Evolutionary conservation across 1,284 basidiomycete genomes (phyloP).

Genomic region (Coniferiporia weirii): DNA sequence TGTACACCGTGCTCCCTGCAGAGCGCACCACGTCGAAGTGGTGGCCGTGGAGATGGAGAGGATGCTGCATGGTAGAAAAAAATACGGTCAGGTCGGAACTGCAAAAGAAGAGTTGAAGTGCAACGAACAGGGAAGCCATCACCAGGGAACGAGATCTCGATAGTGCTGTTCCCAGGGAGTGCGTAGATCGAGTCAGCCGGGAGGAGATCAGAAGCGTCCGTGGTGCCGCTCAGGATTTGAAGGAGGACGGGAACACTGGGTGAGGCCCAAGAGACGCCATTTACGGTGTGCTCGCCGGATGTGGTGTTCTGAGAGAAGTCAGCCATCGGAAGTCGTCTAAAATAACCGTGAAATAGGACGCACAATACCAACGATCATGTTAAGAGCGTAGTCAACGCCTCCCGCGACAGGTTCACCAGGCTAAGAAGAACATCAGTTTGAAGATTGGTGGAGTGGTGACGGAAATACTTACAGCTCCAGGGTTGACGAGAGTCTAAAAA

Average conservation of each 20-base stretch:
- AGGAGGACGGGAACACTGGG: constrained; percentile 29
- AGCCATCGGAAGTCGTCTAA: constrained; percentile 8
- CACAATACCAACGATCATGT: constrained; percentile 22
- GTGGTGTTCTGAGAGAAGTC: background rate
- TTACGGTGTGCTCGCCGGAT: constrained; percentile 10
- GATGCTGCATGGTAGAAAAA: constrained; percentile 28
- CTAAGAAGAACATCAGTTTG: background rate
- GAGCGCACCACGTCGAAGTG: constrained; percentile 32
- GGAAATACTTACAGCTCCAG: constrained; percentile 22
- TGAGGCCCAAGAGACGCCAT: constrained; percentile 16
- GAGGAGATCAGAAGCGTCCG: constrained; percentile 20
- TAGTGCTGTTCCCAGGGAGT: constrained; percentile 21
- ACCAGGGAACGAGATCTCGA: constrained; percentile 24
- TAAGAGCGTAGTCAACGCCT: constrained; percentile 27
- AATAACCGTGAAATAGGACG: background rate
- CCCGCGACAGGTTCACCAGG: constrained; percentile 25
- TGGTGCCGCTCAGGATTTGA: constrained; percentile 25
- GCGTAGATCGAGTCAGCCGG: constrained; percentile 24
- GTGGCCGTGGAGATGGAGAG: constrained; percentile 34
- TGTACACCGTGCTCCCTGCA: constrained; percentile 26
- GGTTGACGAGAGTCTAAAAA: constrained; percentile 26
- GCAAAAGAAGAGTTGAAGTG: background rate
- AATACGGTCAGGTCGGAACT: constrained; percentile 25
- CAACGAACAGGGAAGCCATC: constrained; percentile 11
- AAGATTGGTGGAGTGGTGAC: background rate